These are phyloP conservation scores for Eleusine indica DNA, from an alignment of 176 grass and related monocot genomes.

Conservation along the genomic window DNA sequence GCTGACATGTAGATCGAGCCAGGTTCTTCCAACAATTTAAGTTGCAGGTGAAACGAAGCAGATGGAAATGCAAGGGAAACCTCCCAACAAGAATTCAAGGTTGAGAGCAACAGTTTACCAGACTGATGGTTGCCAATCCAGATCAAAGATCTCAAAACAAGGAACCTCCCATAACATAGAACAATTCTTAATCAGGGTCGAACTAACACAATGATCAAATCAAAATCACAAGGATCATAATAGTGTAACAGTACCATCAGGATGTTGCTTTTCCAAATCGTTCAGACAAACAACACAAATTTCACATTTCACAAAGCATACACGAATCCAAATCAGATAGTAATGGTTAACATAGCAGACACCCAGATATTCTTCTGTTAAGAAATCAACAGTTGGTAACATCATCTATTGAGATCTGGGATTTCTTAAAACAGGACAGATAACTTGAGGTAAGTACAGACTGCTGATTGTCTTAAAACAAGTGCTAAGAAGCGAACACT, in stretches of 20 bases:
- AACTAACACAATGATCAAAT: no score
- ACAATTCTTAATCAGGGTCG: no score
- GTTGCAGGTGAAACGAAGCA: background rate
- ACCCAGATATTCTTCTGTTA: background rate
- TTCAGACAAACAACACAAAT: background rate
- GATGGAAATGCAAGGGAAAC: no score
- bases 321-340: background rate
- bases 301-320: background rate
- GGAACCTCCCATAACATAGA: no score
- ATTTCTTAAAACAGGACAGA: constrained; percentile 30
- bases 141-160: no score
- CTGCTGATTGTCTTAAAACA: background rate
- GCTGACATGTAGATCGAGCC: no score
- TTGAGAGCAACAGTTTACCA: no score
- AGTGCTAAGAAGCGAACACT: constrained; percentile 32
- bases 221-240: no score
- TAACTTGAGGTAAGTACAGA: constrained; percentile 42
- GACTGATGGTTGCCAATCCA: no score
- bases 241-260: no score
- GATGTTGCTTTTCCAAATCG: background rate
- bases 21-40: background rate
- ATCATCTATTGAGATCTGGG: constrained; percentile 14
- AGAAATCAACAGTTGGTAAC: constrained; percentile 8
- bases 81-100: no score
- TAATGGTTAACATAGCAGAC: background rate